Evolutionary conservation across 805 yeast species (phyloP).

Genomic region (Suhomyces kilbournensis): DNA sequence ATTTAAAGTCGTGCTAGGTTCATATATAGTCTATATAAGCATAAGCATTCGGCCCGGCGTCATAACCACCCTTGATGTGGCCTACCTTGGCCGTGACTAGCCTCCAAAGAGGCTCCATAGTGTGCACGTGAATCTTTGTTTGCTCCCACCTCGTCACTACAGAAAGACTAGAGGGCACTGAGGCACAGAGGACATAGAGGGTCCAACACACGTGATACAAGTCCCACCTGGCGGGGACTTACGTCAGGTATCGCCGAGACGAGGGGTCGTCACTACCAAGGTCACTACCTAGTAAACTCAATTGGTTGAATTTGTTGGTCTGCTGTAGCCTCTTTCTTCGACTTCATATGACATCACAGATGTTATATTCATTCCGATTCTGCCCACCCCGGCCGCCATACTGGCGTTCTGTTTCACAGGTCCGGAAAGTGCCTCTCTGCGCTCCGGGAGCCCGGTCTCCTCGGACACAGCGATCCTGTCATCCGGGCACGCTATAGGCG

Average conservation of each 20-base stretch:
- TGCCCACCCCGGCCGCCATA: not conserved
- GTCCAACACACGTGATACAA: not conserved
- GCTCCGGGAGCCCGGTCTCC: not conserved
- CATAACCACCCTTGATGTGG: not conserved
- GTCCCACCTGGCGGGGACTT: not conserved
- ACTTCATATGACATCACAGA: not conserved
- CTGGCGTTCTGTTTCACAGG: not conserved
- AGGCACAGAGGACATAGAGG: not conserved
- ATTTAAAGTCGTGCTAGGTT: not conserved
- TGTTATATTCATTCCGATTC: not conserved
- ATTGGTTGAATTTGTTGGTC: not conserved
- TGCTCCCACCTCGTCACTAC: not conserved
- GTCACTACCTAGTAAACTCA: not conserved
- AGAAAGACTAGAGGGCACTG: not conserved
- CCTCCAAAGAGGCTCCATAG: not conserved
- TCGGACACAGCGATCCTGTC: constrained; percentile 2
- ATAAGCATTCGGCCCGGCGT: not conserved
- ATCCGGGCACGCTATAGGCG: not conserved
- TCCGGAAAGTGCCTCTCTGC: not conserved
- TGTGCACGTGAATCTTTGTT: not conserved
- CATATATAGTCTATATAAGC: no score
- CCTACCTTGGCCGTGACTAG: not conserved
- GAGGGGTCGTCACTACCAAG: not conserved
- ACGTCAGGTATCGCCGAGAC: not conserved
- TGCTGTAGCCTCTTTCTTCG: not conserved